phyloP scores from a whole-genome alignment of 208 protist species.

The Leishmania tarentolae region DNA sequence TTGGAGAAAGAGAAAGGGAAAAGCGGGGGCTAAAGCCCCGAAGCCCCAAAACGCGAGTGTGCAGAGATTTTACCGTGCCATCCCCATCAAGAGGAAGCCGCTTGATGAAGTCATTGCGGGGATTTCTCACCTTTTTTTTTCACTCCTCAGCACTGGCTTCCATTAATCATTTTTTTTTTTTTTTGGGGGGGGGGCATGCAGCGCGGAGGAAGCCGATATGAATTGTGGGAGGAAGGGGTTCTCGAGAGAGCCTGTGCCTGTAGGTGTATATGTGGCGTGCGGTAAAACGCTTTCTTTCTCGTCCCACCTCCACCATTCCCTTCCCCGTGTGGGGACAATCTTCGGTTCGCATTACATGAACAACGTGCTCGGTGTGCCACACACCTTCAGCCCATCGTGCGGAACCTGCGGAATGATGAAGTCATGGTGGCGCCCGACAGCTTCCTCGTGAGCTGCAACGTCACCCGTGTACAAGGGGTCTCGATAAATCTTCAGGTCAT shows the following conservation, averaged over 20 bases:
- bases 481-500: constrained; percentile 66
- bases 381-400: constrained; percentile 76
- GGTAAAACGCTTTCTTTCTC: neutral
- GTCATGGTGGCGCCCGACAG: constrained; percentile 75
- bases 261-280: neutral
- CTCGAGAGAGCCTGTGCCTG: neutral
- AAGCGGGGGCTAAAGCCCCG: neutral
- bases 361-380: constrained; percentile 34
- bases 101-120: neutral
- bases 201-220: neutral
- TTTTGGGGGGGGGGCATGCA: too few relatives aligned
- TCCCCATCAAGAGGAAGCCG: neutral
- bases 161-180: too few relatives aligned
- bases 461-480: constrained; percentile 30
- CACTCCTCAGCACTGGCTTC: neutral
- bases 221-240: neutral
- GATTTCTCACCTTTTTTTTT: neutral
- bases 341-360: neutral
- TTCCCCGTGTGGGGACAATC: neutral
- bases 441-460: constrained; percentile 45
- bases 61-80: neutral
- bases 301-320: too few relatives aligned
- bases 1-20: neutral
- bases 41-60: neutral
- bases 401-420: constrained; percentile 87